Conservation (phyloP, 495 filamentous ascomycete genomes). For the Bathelium albidoporum region DNA sequence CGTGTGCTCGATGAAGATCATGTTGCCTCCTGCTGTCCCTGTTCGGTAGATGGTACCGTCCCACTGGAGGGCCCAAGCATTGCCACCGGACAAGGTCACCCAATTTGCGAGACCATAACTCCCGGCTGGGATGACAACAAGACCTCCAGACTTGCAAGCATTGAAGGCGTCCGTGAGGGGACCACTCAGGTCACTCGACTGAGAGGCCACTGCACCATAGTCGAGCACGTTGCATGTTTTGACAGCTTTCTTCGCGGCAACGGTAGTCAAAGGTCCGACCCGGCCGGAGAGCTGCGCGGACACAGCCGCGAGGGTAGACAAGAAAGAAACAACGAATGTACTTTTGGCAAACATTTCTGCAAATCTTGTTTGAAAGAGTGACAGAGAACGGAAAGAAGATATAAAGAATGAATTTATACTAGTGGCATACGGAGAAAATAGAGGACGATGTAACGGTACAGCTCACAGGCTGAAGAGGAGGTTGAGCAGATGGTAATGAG, state of each 20-base stretch:
- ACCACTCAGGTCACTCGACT: constrained; percentile 13
- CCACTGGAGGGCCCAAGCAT: constrained; percentile 28
- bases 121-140: constrained; percentile 15
- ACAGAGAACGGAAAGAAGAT: not conserved
- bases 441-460: not conserved
- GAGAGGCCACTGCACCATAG: constrained; percentile 24
- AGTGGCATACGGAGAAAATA: not conserved
- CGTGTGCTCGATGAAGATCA: constrained; percentile 28
- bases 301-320: constrained; percentile 3
- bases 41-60: constrained; percentile 31
- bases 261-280: constrained; percentile 19
- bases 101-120: constrained; percentile 28
- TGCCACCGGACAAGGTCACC: constrained; percentile 28
- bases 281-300: constrained; percentile 14
- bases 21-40: constrained; percentile 32
- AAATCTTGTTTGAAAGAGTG: not conserved
- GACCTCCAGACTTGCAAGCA: constrained; percentile 19
- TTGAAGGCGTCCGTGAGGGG: constrained; percentile 18
- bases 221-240: constrained; percentile 22
- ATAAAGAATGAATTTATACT: constrained; percentile 1
- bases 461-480: not conserved
- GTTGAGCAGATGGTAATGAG: not conserved
- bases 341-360: constrained; percentile 2
- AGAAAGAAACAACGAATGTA: not conserved
- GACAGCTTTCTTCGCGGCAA: constrained; percentile 15